These are phyloP conservation scores for Eimeria maxima DNA, from an alignment of 169 alveolate genomes.

Conservation along the genomic window DNA sequence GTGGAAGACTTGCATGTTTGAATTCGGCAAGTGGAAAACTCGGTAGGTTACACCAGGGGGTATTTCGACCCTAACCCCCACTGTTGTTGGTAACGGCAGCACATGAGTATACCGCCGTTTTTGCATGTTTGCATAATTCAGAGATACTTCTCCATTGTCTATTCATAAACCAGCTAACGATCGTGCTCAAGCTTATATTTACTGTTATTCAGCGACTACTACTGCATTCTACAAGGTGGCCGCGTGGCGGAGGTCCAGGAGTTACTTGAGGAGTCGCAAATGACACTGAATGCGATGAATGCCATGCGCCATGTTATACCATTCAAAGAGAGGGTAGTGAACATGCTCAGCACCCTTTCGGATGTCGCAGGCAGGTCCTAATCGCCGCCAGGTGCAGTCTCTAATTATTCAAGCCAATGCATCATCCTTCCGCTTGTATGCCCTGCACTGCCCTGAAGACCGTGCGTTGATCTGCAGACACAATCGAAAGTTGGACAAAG, in stretches of 20 bases:
- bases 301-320: slow-evolving; percentile 97
- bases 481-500: slow-evolving; percentile 98
- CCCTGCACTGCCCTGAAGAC: not conserved
- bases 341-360: slow-evolving; percentile 93
- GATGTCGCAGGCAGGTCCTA: slow-evolving; percentile 90
- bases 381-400: not conserved
- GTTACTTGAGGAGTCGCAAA: slow-evolving; percentile 96
- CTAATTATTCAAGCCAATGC: not conserved
- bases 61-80: not conserved
- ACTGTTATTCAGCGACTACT: slow-evolving; percentile 87
- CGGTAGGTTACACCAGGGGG: slow-evolving; percentile 86
- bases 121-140: not conserved
- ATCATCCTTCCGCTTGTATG: not conserved
- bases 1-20: slow-evolving; percentile 96
- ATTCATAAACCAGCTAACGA: not conserved
- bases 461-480: slow-evolving; percentile 87
- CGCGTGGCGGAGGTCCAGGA: slow-evolving; percentile 95
- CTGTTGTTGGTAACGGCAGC: not conserved
- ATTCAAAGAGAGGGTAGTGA: slow-evolving; percentile 94
- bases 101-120: not conserved
- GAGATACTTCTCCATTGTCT: not conserved
- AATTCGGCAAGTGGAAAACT: slow-evolving; percentile 96
- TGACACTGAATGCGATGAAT: slow-evolving; percentile 94
- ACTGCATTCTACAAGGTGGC: slow-evolving; percentile 94
- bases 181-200: not conserved